Evolutionary conservation across 2,329 filamentous ascomycete genomes (phyloP).

Genomic region (Clonostachys chloroleuca): DNA sequence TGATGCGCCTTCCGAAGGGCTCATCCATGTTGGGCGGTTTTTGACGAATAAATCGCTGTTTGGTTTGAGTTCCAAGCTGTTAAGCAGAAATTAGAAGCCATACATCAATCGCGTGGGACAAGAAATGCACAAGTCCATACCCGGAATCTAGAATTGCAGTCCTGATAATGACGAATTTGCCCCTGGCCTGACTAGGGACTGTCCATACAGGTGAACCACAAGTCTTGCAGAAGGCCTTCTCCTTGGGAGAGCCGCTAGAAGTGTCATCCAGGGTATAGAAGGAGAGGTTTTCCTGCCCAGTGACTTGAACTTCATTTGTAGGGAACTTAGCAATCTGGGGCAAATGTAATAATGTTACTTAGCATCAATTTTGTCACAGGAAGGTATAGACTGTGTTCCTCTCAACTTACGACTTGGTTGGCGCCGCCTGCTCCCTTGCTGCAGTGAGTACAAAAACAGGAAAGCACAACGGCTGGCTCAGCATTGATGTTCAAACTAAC

Average conservation of each 20-base stretch:
- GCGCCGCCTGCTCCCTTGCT: neutral
- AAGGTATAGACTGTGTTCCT: no score
- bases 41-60: conserved; percentile 19
- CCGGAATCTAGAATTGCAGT: conserved; percentile 12
- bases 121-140: conserved; percentile 7
- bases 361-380: neutral
- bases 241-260: neutral
- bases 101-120: no score
- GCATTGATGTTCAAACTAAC: neutral
- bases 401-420: neutral
- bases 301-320: neutral
- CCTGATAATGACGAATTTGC: conserved; percentile 13
- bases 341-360: neutral
- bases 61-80: conserved; percentile 10
- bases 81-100: neutral
- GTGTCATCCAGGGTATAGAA: neutral
- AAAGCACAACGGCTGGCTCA: neutral
- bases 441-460: neutral
- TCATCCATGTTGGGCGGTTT: conserved; percentile 15
- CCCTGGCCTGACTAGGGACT: neutral
- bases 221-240: conserved; percentile 1
- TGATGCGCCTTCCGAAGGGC: conserved; percentile 7
- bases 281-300: no score
- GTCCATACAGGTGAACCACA: conserved; percentile 1
- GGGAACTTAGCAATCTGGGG: neutral